Evolutionary conservation across 1,284 basidiomycete species (phyloP).

Genomic region (Pisolithus thermaeus): DNA sequence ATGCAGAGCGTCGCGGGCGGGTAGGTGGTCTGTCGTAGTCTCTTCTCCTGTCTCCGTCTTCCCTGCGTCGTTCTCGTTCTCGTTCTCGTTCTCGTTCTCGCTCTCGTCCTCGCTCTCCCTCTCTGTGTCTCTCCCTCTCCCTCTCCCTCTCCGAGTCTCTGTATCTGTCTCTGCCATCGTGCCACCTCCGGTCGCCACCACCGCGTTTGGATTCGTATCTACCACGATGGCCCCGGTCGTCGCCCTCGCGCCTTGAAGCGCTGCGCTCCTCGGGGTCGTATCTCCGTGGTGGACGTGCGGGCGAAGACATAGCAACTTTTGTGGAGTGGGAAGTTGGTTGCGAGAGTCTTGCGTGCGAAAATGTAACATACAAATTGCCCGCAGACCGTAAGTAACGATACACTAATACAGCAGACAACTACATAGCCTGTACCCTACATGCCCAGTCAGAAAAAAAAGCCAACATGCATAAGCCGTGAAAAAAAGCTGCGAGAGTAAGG

Average conservation of each 20-base stretch:
- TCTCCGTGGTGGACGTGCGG: background rate
- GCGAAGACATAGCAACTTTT: constrained; percentile 8
- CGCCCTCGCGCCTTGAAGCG: constrained; percentile 11
- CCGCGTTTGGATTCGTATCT: constrained; percentile 11
- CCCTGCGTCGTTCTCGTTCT: constrained; percentile 32
- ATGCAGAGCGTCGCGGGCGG: constrained; percentile 49
- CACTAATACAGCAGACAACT: too few relatives aligned
- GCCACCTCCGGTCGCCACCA: constrained; percentile 39
- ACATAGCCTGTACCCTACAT: too few relatives aligned
- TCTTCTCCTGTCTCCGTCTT: constrained; percentile 31
- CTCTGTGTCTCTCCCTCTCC: constrained; percentile 18
- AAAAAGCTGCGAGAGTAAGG: too few relatives aligned
- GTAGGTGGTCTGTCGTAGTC: constrained; percentile 24
- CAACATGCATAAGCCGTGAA: too few relatives aligned
- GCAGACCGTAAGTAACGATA: too few relatives aligned
- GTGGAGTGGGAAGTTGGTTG: too few relatives aligned
- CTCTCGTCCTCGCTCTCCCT: background rate
- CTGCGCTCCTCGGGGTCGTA: constrained; percentile 5
- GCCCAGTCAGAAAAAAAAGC: too few relatives aligned
- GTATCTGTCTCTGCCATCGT: constrained; percentile 27
- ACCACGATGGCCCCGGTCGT: constrained; percentile 6
- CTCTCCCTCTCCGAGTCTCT: too few relatives aligned
- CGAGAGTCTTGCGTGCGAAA: too few relatives aligned
- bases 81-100: too few relatives aligned
- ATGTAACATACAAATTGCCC: too few relatives aligned